These are phyloP conservation scores for Lolium multiflorum DNA, from an alignment of 176 grass and related monocot species.

Conservation along the genomic window DNA sequence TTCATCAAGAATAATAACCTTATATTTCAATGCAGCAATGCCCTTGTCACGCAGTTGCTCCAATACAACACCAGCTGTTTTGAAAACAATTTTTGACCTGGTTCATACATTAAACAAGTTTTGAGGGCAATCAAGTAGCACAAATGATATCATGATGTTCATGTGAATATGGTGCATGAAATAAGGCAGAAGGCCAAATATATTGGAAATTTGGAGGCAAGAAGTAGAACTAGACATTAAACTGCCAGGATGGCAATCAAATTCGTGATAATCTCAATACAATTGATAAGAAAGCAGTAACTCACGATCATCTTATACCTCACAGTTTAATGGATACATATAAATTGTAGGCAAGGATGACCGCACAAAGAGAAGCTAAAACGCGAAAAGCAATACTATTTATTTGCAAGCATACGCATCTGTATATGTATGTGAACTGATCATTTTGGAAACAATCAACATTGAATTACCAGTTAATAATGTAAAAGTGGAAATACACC, in stretches of 20 bases:
- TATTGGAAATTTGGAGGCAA: not conserved
- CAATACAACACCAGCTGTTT: conserved; percentile 90
- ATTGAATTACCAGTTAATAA: not conserved
- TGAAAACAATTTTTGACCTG: conserved; percentile 96
- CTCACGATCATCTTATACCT: not conserved
- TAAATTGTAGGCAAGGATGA: conserved; percentile 3
- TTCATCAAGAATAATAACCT: conserved; percentile 98
- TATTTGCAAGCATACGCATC: not conserved
- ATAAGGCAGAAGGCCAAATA: not conserved
- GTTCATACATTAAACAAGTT: conserved; percentile 39
- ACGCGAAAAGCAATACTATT: not conserved
- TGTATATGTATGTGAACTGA: not conserved
- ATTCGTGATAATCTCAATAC: not conserved
- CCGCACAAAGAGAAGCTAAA: not conserved
- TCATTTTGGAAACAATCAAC: not conserved
- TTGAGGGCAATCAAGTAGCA: not conserved
- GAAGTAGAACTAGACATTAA: not conserved
- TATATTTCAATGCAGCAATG: conserved; percentile 77
- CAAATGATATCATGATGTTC: conserved; percentile 18
- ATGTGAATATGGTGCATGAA: not conserved
- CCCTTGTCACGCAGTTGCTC: conserved; percentile 92
- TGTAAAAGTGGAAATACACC: not conserved
- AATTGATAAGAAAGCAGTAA: not conserved
- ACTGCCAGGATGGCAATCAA: not conserved
- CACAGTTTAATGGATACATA: not conserved